Evolutionary conservation across 352 stramenopile species (phyloP).

Genomic region (Phytophthora citricola): DNA sequence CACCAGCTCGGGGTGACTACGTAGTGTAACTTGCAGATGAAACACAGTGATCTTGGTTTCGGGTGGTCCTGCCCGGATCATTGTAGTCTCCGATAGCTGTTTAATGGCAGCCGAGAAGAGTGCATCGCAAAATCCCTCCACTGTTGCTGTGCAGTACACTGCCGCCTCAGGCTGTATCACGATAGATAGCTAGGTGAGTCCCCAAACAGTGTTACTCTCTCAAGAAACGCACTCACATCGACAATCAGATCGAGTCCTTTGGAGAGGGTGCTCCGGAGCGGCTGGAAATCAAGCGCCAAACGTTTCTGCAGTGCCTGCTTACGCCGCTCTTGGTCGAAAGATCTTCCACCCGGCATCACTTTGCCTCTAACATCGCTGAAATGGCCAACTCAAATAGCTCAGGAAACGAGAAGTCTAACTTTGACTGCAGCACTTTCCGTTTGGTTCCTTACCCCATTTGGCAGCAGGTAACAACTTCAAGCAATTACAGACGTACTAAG

Average conservation of each 20-base stretch:
- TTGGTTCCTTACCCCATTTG: too few species aligned
- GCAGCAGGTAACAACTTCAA: too few species aligned
- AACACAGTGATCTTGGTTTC: slow-evolving; percentile 63
- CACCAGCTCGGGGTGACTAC: slow-evolving; percentile 48
- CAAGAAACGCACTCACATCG: slow-evolving; percentile 34
- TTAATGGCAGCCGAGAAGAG: slow-evolving; percentile 61
- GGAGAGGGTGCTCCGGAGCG: slow-evolving; percentile 54
- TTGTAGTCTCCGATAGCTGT: slow-evolving; percentile 39
- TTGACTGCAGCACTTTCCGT: not conserved
- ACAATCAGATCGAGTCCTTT: slow-evolving; percentile 55
- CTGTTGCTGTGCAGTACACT: slow-evolving; percentile 56
- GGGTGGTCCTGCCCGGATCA: slow-evolving; percentile 31
- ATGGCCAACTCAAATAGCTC: slow-evolving; percentile 18
- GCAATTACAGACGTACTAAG: too few species aligned
- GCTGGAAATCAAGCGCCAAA: slow-evolving; percentile 63
- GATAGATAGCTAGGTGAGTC: slow-evolving; percentile 1
- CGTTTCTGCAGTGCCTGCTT: slow-evolving; percentile 53
- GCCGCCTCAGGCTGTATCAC: slow-evolving; percentile 50
- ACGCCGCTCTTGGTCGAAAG: slow-evolving; percentile 49
- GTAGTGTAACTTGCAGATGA: slow-evolving; percentile 62
- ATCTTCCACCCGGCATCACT: slow-evolving; percentile 35
- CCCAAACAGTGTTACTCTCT: not conserved
- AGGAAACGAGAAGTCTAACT: slow-evolving; percentile 14
- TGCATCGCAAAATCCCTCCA: slow-evolving; percentile 60
- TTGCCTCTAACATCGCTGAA: slow-evolving; percentile 5